Conservation (phyloP, 192 early-diverging fungal species). For the Funneliformis mosseae region DNA sequence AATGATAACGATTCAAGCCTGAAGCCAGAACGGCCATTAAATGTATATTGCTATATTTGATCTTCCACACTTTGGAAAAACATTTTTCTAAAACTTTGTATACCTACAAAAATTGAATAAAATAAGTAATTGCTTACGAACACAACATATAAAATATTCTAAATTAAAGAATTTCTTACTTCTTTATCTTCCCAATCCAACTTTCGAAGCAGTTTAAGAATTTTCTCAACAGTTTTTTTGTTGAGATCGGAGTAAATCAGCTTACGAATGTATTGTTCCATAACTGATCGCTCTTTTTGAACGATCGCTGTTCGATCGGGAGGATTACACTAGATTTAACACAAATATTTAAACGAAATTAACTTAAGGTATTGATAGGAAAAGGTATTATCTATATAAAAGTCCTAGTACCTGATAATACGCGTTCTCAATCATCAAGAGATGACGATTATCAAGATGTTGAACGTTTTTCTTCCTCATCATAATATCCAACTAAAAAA, state of each 20-base stretch:
- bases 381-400: background rate
- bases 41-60: conserved; percentile 86
- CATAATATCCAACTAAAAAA: conserved; percentile 77
- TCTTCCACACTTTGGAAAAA: conserved; percentile 93
- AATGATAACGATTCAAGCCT: conserved; percentile 78
- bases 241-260: conserved; percentile 84
- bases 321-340: conserved; percentile 67
- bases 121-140: too few relatives aligned
- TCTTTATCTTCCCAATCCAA: conserved; percentile 80
- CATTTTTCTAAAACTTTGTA: conserved; percentile 65
- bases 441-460: conserved; percentile 82
- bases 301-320: conserved; percentile 63
- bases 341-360: conserved; percentile 16
- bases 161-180: conserved; percentile 29
- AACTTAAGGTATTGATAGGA: background rate
- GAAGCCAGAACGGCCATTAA: conserved; percentile 79
- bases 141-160: too few relatives aligned
- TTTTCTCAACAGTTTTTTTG: conserved; percentile 68
- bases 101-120: conserved; percentile 46
- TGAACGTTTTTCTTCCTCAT: conserved; percentile 85
- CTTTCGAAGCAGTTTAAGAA: conserved; percentile 74
- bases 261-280: conserved; percentile 89
- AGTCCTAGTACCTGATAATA: conserved; percentile 72
- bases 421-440: conserved; percentile 93
- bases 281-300: conserved; percentile 74